These are phyloP conservation scores for Penicillium macrosclerotiorum DNA, from an alignment of 495 filamentous ascomycete genomes.

Conservation along the genomic window DNA sequence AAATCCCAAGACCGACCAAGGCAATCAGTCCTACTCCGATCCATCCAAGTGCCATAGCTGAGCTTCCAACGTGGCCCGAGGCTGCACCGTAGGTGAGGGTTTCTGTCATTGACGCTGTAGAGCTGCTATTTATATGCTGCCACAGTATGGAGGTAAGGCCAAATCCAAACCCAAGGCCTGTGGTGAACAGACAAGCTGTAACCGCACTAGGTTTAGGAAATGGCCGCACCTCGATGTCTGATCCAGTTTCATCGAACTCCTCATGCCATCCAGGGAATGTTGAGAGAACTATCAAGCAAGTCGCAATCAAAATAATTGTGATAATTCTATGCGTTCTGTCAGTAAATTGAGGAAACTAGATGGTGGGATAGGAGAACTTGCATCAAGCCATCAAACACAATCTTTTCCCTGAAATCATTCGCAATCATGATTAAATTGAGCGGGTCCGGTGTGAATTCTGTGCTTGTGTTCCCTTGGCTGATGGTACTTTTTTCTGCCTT, in stretches of 20 bases:
- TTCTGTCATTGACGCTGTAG: constrained; percentile 15
- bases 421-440: constrained; percentile 20
- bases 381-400: constrained; percentile 21
- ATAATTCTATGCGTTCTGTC: constrained; percentile 1
- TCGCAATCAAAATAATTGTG: background rate
- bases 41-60: constrained; percentile 17
- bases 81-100: constrained; percentile 12
- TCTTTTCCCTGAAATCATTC: constrained; percentile 12
- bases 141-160: constrained; percentile 7
- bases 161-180: constrained; percentile 1
- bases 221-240: constrained; percentile 1
- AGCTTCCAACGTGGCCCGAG: constrained; percentile 10
- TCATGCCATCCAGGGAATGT: constrained; percentile 12
- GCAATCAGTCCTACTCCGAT: constrained; percentile 5
- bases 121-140: constrained; percentile 16
- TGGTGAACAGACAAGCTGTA: background rate
- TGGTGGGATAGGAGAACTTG: constrained; percentile 2
- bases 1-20: background rate
- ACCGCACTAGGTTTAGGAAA: background rate
- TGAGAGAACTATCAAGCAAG: background rate
- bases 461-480: background rate
- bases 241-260: background rate
- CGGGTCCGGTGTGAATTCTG: constrained; percentile 7
- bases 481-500: background rate
- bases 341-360: too few species aligned